A percentile compares a stretch with the other conserved stretches of the same genome.
These are phyloP conservation scores for Suaeda aralocaspica DNA, from an alignment of 148 eudicot genomes.

Conservation along the genomic window DNA sequence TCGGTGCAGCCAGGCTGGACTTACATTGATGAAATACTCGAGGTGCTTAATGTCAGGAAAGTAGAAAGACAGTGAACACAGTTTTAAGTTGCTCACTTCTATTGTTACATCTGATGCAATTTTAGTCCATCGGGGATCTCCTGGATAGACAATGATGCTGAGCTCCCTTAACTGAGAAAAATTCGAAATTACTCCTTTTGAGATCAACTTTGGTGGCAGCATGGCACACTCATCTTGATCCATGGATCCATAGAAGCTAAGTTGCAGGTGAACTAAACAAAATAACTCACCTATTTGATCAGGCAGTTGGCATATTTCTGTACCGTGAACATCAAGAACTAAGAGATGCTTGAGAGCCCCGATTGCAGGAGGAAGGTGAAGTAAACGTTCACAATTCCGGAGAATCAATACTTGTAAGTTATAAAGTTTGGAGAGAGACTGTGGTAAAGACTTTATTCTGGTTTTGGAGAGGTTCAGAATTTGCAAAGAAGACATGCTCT, in stretches of 20 bases:
- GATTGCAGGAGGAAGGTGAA: constrained; percentile 17
- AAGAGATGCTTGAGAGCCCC: constrained; percentile 21
- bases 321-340: constrained; percentile 30
- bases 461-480: constrained; percentile 26
- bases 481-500: constrained; percentile 22
- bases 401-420: constrained; percentile 18
- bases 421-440: constrained; percentile 17
- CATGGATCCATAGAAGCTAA: constrained; percentile 24
- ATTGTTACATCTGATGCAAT: constrained; percentile 6
- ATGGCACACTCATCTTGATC: constrained; percentile 16
- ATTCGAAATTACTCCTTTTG: constrained; percentile 9
- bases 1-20: constrained; percentile 13
- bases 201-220: constrained; percentile 18
- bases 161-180: constrained; percentile 20
- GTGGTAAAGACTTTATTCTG: constrained; percentile 23
- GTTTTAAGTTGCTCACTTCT: constrained; percentile 19
- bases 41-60: constrained; percentile 23
- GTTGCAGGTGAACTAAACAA: constrained; percentile 16
- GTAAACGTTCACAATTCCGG: constrained; percentile 19
- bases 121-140: constrained; percentile 26
- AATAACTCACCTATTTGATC: constrained; percentile 14
- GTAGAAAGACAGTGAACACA: constrained; percentile 17
- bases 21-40: constrained; percentile 15
- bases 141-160: constrained; percentile 19
- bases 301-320: constrained; percentile 26